Evolutionary conservation across 1,284 basidiomycete species (phyloP).

Genomic region (Cryptococcus sp.): DNA sequence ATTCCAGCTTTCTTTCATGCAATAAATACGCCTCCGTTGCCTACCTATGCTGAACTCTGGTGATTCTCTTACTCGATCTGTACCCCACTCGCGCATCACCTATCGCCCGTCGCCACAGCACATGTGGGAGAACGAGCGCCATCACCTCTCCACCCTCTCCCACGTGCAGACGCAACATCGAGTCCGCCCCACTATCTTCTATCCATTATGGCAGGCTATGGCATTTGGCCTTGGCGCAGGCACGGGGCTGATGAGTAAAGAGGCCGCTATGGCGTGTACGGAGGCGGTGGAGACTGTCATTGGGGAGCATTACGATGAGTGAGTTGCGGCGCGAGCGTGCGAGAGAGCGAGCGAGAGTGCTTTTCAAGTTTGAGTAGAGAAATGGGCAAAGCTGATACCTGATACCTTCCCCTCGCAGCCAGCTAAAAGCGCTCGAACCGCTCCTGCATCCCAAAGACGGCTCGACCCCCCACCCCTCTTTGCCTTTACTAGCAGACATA

Average conservation of each 20-base stretch:
- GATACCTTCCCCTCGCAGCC: constrained; percentile 19
- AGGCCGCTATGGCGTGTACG: constrained; percentile 97
- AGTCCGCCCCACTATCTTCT: constrained; percentile 78
- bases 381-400: too few species aligned
- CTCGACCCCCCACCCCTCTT: constrained; percentile 66
- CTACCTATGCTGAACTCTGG: too few species aligned
- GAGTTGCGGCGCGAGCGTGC: constrained; percentile 52
- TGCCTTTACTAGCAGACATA: constrained; percentile 72
- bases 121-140: constrained; percentile 97
- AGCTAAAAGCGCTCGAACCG: constrained; percentile 40
- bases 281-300: constrained; percentile 98
- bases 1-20: neutral
- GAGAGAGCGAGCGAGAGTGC: too few species aligned
- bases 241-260: constrained; percentile 84
- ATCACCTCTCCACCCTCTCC: constrained; percentile 84
- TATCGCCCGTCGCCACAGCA: constrained; percentile 57
- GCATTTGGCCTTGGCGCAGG: constrained; percentile 81
- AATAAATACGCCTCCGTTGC: too few species aligned
- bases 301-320: constrained; percentile 98
- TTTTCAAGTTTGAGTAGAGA: too few species aligned
- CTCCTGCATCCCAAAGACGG: constrained; percentile 22
- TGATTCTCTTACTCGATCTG: too few species aligned
- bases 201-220: constrained; percentile 78
- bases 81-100: too few species aligned
- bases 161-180: constrained; percentile 79